Evolutionary conservation across 306 rosid species (phyloP), one percentile per base, ranked within the genome.

Genomic region (Cyamopsis tetragonoloba): DNA sequence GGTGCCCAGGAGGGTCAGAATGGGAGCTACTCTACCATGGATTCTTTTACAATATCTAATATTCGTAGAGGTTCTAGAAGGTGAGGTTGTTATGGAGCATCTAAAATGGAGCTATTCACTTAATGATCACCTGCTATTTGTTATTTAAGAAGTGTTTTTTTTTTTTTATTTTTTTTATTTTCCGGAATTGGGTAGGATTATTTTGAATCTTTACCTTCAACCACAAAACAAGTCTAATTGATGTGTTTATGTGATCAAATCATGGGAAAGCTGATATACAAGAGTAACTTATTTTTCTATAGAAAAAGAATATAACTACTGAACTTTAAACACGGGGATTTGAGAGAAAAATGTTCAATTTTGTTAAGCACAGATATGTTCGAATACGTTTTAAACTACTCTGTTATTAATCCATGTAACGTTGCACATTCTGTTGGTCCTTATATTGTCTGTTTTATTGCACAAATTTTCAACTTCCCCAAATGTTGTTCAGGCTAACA

Each of bases 1-100:
- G 64, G 68, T 22, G 83, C 76, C 31, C 63, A 72, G 20, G 85
- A 70, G 62, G 78, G 11, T 54, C 39, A 39, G 8, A 65, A 26
- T 13, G 68, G 38, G 43, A 78, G 46, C 32, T 37, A 66, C 72
- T 80, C 78, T 77, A 68, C 96, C 43, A 66, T 83, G 84, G 96
- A 89, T 75, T 68, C 83, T 72, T 89, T 87, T 62, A 83, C 95
- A 28, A 92, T 92, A 68, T 89, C 98, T 57, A 89, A 92, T 78
- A 70, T 92, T 39, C 66, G 49, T 1, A 72, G 47, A 63, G 96
- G 98, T 72, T 92, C 98, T 49, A 42, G 62, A 69, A 84, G 89
- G 95, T 87, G 37, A 74, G 74, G n/a, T n/a, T 77, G 6, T 63
- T 59, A 37, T 65, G 42, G 6, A n/a, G 18, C 38, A 35, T 24